These are phyloP conservation scores for Opeltia flavorubescens DNA, from an alignment of 495 filamentous ascomycete species.

Conservation along the genomic window DNA sequence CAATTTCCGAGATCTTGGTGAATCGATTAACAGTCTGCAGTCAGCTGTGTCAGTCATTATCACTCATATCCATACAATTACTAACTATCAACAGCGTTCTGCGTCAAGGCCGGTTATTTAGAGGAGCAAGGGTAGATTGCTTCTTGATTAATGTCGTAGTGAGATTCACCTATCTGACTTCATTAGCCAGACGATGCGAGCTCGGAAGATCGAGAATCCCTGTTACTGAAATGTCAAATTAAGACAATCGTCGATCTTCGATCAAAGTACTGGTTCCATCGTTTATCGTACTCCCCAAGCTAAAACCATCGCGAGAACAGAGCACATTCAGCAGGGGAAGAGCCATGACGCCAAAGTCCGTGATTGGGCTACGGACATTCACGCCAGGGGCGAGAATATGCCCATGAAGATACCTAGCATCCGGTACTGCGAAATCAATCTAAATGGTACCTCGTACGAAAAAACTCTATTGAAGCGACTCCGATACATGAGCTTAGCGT, in stretches of 20 bases:
- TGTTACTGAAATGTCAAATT: constrained; percentile 50
- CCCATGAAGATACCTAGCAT: constrained; percentile 44
- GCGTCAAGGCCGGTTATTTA: constrained; percentile 55
- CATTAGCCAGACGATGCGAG: constrained; percentile 52
- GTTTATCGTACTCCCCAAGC: background rate
- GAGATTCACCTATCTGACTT: constrained; percentile 1
- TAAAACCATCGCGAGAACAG: constrained; percentile 36
- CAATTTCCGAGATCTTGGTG: constrained; percentile 80
- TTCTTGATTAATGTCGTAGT: background rate
- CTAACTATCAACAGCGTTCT: constrained; percentile 27
- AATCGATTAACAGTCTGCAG: constrained; percentile 40
- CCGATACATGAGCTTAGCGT: constrained; percentile 53
- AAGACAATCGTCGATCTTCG: constrained; percentile 64
- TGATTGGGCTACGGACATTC: constrained; percentile 20
- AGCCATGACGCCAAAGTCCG: constrained; percentile 40
- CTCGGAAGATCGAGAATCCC: constrained; percentile 39
- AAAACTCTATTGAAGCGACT: constrained; percentile 50
- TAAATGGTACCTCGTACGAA: constrained; percentile 62
- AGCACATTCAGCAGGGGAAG: constrained; percentile 54
- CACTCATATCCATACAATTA: background rate
- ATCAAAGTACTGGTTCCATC: constrained; percentile 39
- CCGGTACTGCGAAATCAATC: constrained; percentile 46
- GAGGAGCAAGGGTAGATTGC: constrained; percentile 52
- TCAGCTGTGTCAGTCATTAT: background rate
- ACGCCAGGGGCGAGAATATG: constrained; percentile 29